Conservation (phyloP, 495 filamentous ascomycete genomes). For the Talaromyces ruber region DNA sequence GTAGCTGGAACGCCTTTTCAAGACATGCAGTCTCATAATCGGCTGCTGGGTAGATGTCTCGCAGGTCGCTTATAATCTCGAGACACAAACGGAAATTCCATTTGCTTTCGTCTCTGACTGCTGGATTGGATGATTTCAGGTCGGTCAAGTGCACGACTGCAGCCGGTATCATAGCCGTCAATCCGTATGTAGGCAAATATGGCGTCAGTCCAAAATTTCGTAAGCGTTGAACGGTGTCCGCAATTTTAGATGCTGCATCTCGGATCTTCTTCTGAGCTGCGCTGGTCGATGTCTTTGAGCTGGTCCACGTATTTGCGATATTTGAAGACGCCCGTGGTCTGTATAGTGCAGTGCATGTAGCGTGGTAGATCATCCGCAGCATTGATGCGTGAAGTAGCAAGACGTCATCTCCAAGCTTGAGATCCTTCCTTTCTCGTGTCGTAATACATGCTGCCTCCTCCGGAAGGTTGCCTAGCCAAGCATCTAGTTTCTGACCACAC, state of each 20-base stretch:
- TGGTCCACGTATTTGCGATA: constrained; percentile 36
- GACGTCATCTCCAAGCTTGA: constrained; percentile 38
- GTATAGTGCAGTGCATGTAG: constrained; percentile 76
- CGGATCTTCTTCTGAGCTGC: constrained; percentile 64
- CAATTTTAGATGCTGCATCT: constrained; percentile 68
- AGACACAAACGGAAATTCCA: constrained; percentile 73
- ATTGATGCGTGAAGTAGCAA: constrained; percentile 67
- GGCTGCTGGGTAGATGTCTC: constrained; percentile 75
- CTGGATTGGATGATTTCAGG: constrained; percentile 63
- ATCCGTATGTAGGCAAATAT: constrained; percentile 74
- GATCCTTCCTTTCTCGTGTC: constrained; percentile 21
- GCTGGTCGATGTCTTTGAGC: constrained; percentile 33
- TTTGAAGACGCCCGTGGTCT: constrained; percentile 58
- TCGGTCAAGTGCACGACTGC: constrained; percentile 83
- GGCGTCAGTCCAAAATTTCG: constrained; percentile 58
- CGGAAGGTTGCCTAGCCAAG: constrained; percentile 62
- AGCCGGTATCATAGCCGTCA: constrained; percentile 77
- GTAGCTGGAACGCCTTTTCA: constrained; percentile 63
- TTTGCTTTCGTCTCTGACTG: constrained; percentile 54
- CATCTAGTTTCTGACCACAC: constrained; percentile 61
- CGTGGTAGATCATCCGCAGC: constrained; percentile 79
- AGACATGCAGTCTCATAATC: constrained; percentile 75
- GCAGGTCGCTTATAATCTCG: constrained; percentile 64
- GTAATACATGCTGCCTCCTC: constrained; percentile 36
- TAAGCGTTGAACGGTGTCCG: constrained; percentile 61